A percentile compares a stretch with the other conserved stretches of the same genome.
Evolutionary conservation across 192 early-diverging fungal genomes (phyloP).

Genomic region (Funneliformis mosseae): DNA sequence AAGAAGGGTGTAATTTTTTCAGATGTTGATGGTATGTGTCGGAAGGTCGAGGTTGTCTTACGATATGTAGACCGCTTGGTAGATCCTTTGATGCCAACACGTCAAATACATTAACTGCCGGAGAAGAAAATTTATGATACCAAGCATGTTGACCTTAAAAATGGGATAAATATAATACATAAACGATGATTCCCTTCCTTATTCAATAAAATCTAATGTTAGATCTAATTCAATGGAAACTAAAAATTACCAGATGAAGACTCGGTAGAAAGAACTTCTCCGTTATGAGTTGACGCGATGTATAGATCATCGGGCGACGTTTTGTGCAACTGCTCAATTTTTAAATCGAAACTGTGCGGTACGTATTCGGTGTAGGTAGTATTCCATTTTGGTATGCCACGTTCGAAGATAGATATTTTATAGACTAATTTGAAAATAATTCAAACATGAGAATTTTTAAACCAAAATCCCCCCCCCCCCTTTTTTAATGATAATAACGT

Average conservation of each 20-base stretch:
- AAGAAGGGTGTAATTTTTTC: conserved; percentile 21
- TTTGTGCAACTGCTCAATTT: conserved; percentile 24
- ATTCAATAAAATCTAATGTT: background rate
- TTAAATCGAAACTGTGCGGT: conserved; percentile 40
- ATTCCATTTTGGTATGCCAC: conserved; percentile 39
- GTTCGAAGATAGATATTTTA: conserved; percentile 57
- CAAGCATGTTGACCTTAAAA: conserved; percentile 51
- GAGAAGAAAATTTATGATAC: conserved; percentile 54
- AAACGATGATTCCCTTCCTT: conserved; percentile 18
- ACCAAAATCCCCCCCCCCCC: too few relatives aligned
- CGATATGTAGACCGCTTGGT: conserved; percentile 47
- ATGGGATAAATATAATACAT: conserved; percentile 40
- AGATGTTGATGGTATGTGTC: conserved; percentile 47
- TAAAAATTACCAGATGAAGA: conserved; percentile 31
- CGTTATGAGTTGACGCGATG: conserved; percentile 41
- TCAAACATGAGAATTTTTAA: conserved; percentile 5
- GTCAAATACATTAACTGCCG: conserved; percentile 59
- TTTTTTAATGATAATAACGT: too few relatives aligned
- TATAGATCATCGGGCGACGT: conserved; percentile 37
- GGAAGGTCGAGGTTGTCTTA: conserved; percentile 40
- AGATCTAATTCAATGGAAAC: background rate
- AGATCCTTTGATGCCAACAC: conserved; percentile 47
- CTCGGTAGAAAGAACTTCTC: conserved; percentile 42
- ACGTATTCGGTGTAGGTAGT: conserved; percentile 50
- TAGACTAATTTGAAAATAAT: conserved; percentile 48